A percentile compares a stretch with the other conserved stretches of the same genome.
These are phyloP conservation scores for Cystofilobasidium bisporidii DNA, from an alignment of 768 basidiomycete species.

Conservation along the genomic window DNA sequence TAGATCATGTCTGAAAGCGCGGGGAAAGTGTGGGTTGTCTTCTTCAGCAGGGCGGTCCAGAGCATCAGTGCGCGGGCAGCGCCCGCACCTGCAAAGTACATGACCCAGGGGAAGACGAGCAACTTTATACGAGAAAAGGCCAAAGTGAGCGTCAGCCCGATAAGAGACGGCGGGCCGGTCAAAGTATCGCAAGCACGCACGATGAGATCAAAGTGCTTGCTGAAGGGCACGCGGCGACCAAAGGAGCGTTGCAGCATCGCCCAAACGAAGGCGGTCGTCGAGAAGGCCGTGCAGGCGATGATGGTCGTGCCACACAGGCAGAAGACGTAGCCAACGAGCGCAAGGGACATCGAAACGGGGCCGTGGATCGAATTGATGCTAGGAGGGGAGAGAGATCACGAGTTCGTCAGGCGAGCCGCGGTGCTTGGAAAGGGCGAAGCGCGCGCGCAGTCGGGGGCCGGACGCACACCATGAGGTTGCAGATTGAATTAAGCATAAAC, in stretches of 20 bases:
- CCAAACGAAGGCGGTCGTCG: conserved; percentile 1
- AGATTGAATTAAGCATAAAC: neutral
- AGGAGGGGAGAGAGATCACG: neutral
- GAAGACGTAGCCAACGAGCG: conserved; percentile 4
- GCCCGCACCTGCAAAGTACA: neutral
- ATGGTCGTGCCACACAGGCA: neutral
- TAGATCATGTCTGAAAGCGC: neutral
- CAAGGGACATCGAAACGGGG: neutral
- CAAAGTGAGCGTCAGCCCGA: neutral
- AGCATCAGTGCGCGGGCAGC: neutral
- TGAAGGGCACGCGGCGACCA: neutral
- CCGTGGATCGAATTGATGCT: neutral
- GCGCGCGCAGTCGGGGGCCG: too few species aligned
- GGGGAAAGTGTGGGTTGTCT: neutral
- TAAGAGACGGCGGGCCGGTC: too few species aligned
- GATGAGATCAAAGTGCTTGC: neutral
- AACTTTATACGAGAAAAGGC: neutral
- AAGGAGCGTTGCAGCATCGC: conserved; percentile 1
- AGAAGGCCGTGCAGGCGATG: neutral
- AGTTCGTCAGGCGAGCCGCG: neutral
- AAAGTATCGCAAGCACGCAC: neutral
- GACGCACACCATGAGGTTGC: neutral
- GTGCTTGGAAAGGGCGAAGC: neutral
- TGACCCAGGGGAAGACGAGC: conserved; percentile 6
- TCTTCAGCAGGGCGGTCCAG: neutral